Base-by-base conservation (phyloP, 371 early-diverging fungal species). In the Mortierella sp. region DNA sequence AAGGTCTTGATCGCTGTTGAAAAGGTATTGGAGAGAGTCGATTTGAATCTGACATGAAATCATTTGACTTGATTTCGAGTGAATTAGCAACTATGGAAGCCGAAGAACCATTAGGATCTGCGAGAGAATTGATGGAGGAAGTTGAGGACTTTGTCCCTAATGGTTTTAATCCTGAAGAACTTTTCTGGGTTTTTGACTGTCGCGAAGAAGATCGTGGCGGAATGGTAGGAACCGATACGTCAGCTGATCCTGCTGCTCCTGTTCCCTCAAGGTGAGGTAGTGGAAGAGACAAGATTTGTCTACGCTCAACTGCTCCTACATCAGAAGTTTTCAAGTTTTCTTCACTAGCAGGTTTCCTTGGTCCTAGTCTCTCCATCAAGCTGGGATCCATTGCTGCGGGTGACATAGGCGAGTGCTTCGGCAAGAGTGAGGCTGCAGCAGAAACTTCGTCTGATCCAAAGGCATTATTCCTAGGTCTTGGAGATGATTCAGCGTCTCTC, bases 141-240 rank as follows among this genome's bases (percentile, higher is more conserved):
- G 59, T 28, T 40, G 76, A 75, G 3, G 76, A 75, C 19, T 66
- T 66, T 22, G 70, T 66, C 9, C 29, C 70, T 1, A 66, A 26
- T 1, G 76, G 54, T 3, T 51, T 47, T 19, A 61, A 8, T 32
- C 65, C 61, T 35, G 64, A 35, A 7, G 61, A 29, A 12, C 45
- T 19, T 23, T 64, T 59, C 10, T 64, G 68, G 26, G 70, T 43
- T 37, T 63, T 66, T 26, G 77, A 64, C 23, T 72, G 68, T 37
- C 79, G 79, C 12, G 73, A 73, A 22, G 79, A 78, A 0, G 79
- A 78, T 35, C 79, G 65, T 17, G 79, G 79, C 7, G 79, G 79
- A 45, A 78, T 73, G 7, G 47, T 35, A 17, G 73, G 78, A 15
- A 61, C 57, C n/a, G 62, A 5, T 23, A 23, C 40, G 66, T 37